A percentile compares a stretch with the other conserved stretches of the same genome.
Conservation (phyloP, 1,284 basidiomycete species). For the Ganoderma resinaceum region DNA sequence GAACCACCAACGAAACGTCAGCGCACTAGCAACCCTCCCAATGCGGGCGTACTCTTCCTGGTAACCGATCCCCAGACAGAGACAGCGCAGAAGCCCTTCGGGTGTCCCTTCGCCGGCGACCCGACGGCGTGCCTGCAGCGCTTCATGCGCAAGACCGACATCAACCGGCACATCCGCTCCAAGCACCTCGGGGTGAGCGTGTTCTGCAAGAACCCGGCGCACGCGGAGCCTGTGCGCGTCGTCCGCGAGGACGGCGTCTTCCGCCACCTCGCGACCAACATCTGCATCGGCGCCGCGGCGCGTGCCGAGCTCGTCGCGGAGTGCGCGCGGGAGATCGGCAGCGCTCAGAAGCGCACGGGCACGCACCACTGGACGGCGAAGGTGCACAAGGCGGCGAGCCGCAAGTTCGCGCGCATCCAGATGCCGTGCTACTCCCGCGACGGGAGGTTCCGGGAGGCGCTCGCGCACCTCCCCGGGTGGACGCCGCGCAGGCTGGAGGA, state of each 20-base stretch:
- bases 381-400: background rate
- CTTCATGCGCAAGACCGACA: background rate
- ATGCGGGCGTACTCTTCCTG: background rate
- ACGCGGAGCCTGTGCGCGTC: background rate
- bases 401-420: background rate
- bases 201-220: background rate
- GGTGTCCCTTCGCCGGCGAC: background rate
- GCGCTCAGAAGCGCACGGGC: background rate
- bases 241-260: slow-evolving; percentile 1
- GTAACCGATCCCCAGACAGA: background rate
- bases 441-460: background rate
- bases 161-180: slow-evolving; percentile 10
- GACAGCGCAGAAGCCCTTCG: background rate
- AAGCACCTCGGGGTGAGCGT: slow-evolving; percentile 1
- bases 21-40: background rate
- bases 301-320: background rate
- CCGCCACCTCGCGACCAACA: background rate
- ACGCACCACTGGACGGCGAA: background rate
- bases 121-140: background rate
- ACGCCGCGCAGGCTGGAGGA: slow-evolving; percentile 2
- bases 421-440: slow-evolving; percentile 16
- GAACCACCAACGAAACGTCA: background rate
- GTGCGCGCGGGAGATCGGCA: background rate
- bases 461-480: background rate
- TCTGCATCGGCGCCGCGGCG: background rate